Base-by-base conservation (phyloP, 108 stramenopile species). In the Skeletonema marinoi region DNA sequence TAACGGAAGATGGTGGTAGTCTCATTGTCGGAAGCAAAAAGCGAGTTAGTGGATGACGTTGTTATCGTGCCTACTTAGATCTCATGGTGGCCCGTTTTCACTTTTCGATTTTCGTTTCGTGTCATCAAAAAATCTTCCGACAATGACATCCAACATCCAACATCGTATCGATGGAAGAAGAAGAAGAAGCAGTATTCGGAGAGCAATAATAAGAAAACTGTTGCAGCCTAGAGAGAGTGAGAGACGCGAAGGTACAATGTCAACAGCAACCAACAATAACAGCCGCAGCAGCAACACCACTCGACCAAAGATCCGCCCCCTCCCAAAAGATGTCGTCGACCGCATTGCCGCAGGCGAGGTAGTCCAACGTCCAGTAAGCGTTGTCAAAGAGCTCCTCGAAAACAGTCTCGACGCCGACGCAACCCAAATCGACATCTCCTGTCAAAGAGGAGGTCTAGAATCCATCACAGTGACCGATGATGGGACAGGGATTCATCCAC, bases 341-440 rank as follows among this genome's bases (percentile, higher is more conserved):
- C 93, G 90, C 46, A 99, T 99, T 58, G 98, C 98, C 3, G 98
- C 99, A 1, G 99, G 99, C 32, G 98, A 99, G 86, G 98, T 99
- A 32, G 92, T 99, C n/a, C 98, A 98, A 86, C 82, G 96, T 17
- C 98, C 98, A 13, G 87, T 91, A 8, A 88, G 89, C 42, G 97
- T 97, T 21, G 85, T 98, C 51, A 99, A 99, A 85, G 99, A 99
- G 84, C 72, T 99, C 3, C 36, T 99, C 38, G 99, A 99, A 81
- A 99, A 99, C 85, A 88, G 84, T 39, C 78, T 99, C 39, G 99
- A 99, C 78, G 98, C 99, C 19, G 94, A 95, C 6, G 74, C 30
- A 74, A 85, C 50, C 56, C 75, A 25, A 60, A 78, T 75, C 70
- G 75, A 82, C 72, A 64, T 78, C 35, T 50, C 58, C 12, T 19